Base-by-base conservation (phyloP, 2,329 filamentous ascomycete genomes). In the Colletotrichum scovillei region DNA sequence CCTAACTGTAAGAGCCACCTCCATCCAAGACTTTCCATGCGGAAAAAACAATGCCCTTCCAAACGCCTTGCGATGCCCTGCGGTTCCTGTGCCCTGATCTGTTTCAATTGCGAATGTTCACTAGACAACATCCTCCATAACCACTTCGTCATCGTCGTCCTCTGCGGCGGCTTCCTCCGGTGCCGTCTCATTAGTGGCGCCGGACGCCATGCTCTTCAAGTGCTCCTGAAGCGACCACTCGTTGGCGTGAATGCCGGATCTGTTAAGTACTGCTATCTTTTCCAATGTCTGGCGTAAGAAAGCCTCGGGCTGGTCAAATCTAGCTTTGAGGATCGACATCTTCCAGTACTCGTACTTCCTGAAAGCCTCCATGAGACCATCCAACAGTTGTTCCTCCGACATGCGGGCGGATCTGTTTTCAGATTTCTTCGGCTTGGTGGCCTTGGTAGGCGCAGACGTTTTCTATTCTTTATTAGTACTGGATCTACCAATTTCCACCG, bases 351-450 rank as follows among this genome's bases (percentile, higher is more conserved):
- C 92, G 87, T 93, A 97, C 78, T 93, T 87, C 69, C 92, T 90
- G 90, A 98, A 99, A 80, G 92, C 93, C 62, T 89, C 85, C 86
- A 96, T 95, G 74, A 99, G 92, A 76, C 91, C 89, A 84, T 98
- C 95, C 84, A 97, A 85, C 75, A 99, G 91, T 79, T 97, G 93
- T 86, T 95, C 93, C 82, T 95, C 92, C 57, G 95, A 92, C 84
- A 98, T 95, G 84, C 97, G 95, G 42, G 94, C 93, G 32, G 94
- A 93, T 86, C 98, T 98, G 84, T 94, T 92, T 78, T 94, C 92
- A 81, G 89, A 85, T 83, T 90, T 92, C 82, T 92, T 88, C 74
- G 88, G 84, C 81, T 91, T 90, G 78, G 84, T 82, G 63, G 84
- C 79, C 58, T 84, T 82, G n/a, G 84, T 79, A 14, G 84, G 83